Evolutionary conservation across 306 rosid genomes (phyloP).

Genomic region (Quercus parvula): DNA sequence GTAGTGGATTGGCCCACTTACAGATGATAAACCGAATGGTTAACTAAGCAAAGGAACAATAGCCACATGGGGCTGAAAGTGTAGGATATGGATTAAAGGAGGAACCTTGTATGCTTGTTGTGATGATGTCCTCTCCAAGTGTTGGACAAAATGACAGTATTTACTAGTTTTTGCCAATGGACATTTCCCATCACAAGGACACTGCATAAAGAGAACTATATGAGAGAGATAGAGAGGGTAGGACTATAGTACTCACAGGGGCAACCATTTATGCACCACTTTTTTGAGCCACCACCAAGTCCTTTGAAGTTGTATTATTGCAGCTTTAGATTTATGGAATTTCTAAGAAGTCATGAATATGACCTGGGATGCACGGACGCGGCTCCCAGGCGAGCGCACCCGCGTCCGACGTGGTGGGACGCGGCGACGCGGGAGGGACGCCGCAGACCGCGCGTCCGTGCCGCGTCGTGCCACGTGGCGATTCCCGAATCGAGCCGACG

Average conservation of each 20-base stretch:
- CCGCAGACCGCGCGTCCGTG: too few species aligned
- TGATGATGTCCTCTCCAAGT: constrained; percentile 85
- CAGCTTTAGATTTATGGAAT: constrained; percentile 45
- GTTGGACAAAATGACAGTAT: constrained; percentile 93
- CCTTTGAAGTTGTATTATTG: constrained; percentile 51
- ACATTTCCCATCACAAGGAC: constrained; percentile 93
- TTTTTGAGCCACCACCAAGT: constrained; percentile 52
- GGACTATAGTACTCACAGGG: constrained; percentile 60
- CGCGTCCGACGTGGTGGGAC: too few species aligned
- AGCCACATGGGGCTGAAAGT: constrained; percentile 1
- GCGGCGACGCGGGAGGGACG: too few species aligned
- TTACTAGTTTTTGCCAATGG: constrained; percentile 79
- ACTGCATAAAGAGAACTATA: constrained; percentile 45
- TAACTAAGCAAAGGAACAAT: neutral
- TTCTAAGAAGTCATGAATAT: constrained; percentile 43
- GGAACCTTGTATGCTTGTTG: constrained; percentile 85
- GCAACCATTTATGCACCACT: constrained; percentile 81
- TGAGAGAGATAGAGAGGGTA: neutral
- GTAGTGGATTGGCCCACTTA: neutral
- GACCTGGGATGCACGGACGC: neutral
- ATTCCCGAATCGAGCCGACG: too few species aligned
- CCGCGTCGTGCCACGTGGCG: too few species aligned
- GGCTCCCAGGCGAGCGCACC: too few species aligned
- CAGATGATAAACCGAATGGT: neutral
- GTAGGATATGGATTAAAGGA: constrained; percentile 17